These are phyloP conservation scores for Crassisporium funariophilum DNA, from an alignment of 768 basidiomycete species.

Conservation along the genomic window DNA sequence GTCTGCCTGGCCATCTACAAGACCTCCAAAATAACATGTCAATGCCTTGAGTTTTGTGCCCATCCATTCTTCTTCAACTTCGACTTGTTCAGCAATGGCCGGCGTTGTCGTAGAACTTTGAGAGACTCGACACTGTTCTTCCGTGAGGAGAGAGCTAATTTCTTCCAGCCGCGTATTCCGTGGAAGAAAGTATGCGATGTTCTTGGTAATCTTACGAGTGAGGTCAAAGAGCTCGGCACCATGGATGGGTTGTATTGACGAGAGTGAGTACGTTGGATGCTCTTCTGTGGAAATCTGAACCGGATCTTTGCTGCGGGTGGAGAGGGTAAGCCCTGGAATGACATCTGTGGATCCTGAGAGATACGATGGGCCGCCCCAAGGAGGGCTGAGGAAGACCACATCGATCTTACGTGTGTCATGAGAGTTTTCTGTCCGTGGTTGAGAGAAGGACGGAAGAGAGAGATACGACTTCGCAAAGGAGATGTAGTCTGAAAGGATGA, in stretches of 20 bases:
- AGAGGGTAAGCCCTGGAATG: not conserved
- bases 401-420: conserved; percentile 63
- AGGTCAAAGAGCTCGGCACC: conserved; percentile 83
- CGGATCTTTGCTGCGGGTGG: no score
- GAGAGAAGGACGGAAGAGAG: conserved; percentile 28
- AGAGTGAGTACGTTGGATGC: conserved; percentile 67
- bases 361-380: conserved; percentile 91
- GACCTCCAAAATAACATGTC: conserved; percentile 91
- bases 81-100: conserved; percentile 57
- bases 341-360: conserved; percentile 40
- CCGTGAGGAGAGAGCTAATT: conserved; percentile 45
- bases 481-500: conserved; percentile 84
- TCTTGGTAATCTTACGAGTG: conserved; percentile 68
- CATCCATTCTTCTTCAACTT: conserved; percentile 98
- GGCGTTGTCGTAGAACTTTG: conserved; percentile 2
- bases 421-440: conserved; percentile 3
- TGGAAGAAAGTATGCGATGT: conserved; percentile 90
- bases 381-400: conserved; percentile 91
- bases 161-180: conserved; percentile 78
- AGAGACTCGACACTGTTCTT: conserved; percentile 2
- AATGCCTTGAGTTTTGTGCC: conserved; percentile 90
- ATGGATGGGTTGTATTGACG: conserved; percentile 75
- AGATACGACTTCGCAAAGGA: conserved; percentile 67
- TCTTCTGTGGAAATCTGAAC: no score
- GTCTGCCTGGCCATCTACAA: conserved; percentile 68